Base-by-base conservation (phyloP, 768 basidiomycete genomes). In the Cyathus striatus region DNA sequence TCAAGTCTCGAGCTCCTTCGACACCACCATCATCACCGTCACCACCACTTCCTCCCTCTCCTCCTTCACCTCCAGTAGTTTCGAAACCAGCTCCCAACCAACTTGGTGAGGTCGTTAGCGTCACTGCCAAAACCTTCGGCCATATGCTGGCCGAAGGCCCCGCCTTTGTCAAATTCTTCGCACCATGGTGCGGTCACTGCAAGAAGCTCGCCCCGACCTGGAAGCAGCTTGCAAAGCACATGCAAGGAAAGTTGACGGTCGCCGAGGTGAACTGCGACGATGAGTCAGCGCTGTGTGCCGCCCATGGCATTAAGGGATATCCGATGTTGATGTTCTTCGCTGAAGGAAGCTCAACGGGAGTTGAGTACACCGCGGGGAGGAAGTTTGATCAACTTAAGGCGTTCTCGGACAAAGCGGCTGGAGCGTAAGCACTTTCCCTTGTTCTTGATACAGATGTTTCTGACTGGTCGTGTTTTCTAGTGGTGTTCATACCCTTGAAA, bases 111-210 rank as follows among this genome's bases (percentile, higher is more conserved):
- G 69, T 78, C 6, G 40, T 65, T 10, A 46, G 59, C 1, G 58
- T 75, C 22, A 56, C 61, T 5, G 49, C 55, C 0, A 54, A 64
- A 7, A 61, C 65, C 1, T 78, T 81, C 50, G 50, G 64, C 9
- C 39, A 49, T 18, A 63, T 67, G 1, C 58, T 76, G 6, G 51
- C 58, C 1, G 49, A 66, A 45, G 69, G 72, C 37, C 61, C 77
- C 40, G 60, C 74, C 32, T 68, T 86, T 65, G 65, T 71, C 57
- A 65, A 72, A 50, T 98, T 89, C 69, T 98, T 77, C 59, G 95
- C 93, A 0, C 94, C 94, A 0, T 98, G 94, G 90, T 97, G 94
- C 59, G 89, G 89, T 3, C 94, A 98, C 64, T 99, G 95, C 76
- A 94, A 96, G 68, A 90, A 90, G 57, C 73, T 98, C 1, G 89